Evolutionary conservation across 164 flowering plant genomes (phyloP).

Genomic region (Macadamia tetraphylla): DNA sequence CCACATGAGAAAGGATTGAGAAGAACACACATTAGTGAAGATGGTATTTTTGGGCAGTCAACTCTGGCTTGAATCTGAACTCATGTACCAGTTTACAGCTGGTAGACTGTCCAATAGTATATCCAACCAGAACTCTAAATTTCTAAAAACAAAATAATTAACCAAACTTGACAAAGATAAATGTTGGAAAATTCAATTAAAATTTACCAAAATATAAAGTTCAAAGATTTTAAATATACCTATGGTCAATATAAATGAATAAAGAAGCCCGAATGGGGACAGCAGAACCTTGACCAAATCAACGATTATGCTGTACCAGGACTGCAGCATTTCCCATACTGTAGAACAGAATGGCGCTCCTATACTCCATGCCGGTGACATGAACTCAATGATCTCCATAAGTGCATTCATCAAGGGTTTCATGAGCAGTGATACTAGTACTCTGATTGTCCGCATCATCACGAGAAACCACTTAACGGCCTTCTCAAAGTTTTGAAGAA

Average conservation of each 20-base stretch:
- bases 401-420: constrained; percentile 63
- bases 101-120: too few relatives aligned
- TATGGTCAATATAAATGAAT: constrained; percentile 45
- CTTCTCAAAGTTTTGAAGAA: constrained; percentile 82
- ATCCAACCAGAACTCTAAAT: too few relatives aligned
- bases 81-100: too few relatives aligned
- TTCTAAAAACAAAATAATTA: too few relatives aligned
- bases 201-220: too few relatives aligned
- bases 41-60: too few relatives aligned
- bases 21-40: too few relatives aligned
- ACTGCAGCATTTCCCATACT: constrained; percentile 37
- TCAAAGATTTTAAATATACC: constrained; percentile 36
- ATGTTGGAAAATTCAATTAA: too few relatives aligned
- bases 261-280: constrained; percentile 51
- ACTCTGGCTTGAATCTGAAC: too few relatives aligned
- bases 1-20: too few relatives aligned
- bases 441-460: constrained; percentile 41
- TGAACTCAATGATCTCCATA: constrained; percentile 30
- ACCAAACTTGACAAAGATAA: too few relatives aligned
- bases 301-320: constrained; percentile 35
- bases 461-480: constrained; percentile 67
- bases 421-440: constrained; percentile 54
- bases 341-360: constrained; percentile 41
- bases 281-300: constrained; percentile 39
- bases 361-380: constrained; percentile 56